Evolutionary conservation across 257 asterid genomes (phyloP), one percentile per base, ranked within the genome.

Genomic region (Nicotiana obtusifolia): DNA sequence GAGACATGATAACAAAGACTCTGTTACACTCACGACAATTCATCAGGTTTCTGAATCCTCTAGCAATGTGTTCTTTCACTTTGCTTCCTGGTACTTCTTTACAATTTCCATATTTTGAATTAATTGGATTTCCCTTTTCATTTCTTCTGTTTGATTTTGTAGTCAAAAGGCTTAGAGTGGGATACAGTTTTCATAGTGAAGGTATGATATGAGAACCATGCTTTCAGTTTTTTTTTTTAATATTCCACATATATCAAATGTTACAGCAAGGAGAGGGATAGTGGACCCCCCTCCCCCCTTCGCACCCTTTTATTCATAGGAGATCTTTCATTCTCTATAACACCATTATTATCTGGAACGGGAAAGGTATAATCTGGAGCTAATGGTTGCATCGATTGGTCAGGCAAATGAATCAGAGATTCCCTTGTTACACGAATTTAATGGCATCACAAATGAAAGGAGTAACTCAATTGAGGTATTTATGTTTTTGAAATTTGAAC

Each of bases 161-260:
- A 95, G 99, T 94, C 99, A 68, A 95, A 95, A 88, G 98, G 99
- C 87, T 86, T 95, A 87, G 99, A 95, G 83, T 95, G 99, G 99
- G 98, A 95, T 86, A 91, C 97, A 66, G 98, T 95, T 91, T 95
- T 95, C 92, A 91, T 95, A 83, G 95, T 94, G 85, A 95, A 95
- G 99, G 99, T 95, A 91, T 79, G 65, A 81, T 47, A 22, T 81
- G 78, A 67, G 81, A 71, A 59, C 78, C 59, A 84, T 81, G 57
- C 53, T 68, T 78, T 56, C 79, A 49, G 37, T 53, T 47, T 49
- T 49, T 60, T 49, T 60, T 44, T 73, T 9, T 24, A 35, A 41
- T 49, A 75, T 49, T 75, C 59, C 44, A n/a, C 2, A 57, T 71
- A 22, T 44, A 41, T n/a, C 59, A 69, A 73, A 44, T 47, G 37